Percentiles rank a stretch among this genome's conserved stretches.
Conservation (phyloP, 768 basidiomycete genomes). For the Kwoniella sp. region DNA sequence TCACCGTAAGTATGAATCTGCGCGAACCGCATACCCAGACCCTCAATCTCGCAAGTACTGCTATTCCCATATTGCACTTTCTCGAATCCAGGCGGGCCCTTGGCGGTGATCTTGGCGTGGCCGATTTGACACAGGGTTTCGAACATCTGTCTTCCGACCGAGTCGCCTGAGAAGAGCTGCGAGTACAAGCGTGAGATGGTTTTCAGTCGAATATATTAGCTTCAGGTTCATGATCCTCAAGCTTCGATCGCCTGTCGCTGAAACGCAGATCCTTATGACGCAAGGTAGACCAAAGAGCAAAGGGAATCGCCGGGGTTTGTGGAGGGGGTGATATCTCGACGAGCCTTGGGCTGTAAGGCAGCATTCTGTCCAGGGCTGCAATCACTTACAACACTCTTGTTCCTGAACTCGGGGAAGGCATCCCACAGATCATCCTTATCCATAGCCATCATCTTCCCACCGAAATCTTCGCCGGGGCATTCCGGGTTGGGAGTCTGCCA, state of each 20-base stretch:
- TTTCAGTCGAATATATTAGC: too few species aligned
- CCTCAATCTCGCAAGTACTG: background rate
- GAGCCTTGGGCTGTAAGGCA: too few species aligned
- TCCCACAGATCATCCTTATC: background rate
- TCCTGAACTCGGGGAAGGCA: constrained; percentile 4
- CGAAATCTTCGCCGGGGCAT: constrained; percentile 1
- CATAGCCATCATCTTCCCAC: background rate
- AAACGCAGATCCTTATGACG: too few species aligned
- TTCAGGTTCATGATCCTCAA: background rate
- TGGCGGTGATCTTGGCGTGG: background rate
- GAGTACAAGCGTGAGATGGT: background rate
- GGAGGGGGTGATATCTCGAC: too few species aligned
- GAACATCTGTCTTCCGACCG: constrained; percentile 2
- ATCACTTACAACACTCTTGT: background rate
- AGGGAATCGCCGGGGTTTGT: too few species aligned
- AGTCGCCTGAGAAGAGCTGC: constrained; percentile 1
- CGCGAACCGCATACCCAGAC: background rate
- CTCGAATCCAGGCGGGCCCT: background rate
- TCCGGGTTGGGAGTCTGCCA: constrained; percentile 3
- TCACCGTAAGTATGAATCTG: constrained; percentile 4
- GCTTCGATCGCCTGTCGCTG: too few species aligned
- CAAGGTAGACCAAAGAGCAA: too few species aligned
- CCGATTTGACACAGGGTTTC: constrained; percentile 1
- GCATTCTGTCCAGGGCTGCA: too few species aligned
- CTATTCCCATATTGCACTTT: constrained; percentile 6